Evolutionary conservation across 2,329 filamentous ascomycete genomes (phyloP), one percentile per base, ranked within the genome.

Genomic region (Epichloe baconii): DNA sequence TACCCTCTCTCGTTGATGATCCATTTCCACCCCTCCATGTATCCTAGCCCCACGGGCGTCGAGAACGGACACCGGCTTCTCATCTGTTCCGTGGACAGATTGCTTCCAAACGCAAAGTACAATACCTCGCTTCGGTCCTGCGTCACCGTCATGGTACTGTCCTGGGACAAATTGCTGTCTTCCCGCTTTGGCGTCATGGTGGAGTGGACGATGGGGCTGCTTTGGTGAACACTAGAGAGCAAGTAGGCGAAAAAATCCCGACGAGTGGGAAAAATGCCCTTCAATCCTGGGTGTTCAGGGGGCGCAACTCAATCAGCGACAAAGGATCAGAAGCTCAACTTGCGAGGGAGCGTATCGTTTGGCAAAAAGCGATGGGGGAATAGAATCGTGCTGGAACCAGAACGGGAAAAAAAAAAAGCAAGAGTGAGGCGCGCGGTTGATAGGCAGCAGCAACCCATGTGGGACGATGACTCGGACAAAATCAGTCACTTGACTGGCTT

Each of bases 81-180:
- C 84, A 88, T 87, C 65, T 86, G 83, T 31, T 72, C 65, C 1
- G 74, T 73, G 63, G 80, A 85, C 52, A 87, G 74, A 64, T 87
- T 87, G 62, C 77, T 82, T 55, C 83, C 84, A 65, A 84, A 87
- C 59, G 78, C 84, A 61, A 87, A 86, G 70, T 86, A 86, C 56
- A 80, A 64, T 48, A 68, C 58, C 54, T 69, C 67, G 47, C 61
- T 61, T 12, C 61, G 58, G 50, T 63, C 59, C 35, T 64, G 63
- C 51, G 69, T 62, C 17, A 66, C 41, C 23, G 66, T 68, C 57
- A 64, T 61, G 53, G 56, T 55, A 56, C 64, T 66, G 56, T 63
- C 65, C 55, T 68, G 66, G 21, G 66, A 68, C 51, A 54, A 57
- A 50, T 66, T 64, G 57, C 61, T 64, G 51, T 63, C 63, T 46